phyloP scores from a whole-genome alignment of 352 stramenopile species.

The Phytophthora sp. region DNA sequence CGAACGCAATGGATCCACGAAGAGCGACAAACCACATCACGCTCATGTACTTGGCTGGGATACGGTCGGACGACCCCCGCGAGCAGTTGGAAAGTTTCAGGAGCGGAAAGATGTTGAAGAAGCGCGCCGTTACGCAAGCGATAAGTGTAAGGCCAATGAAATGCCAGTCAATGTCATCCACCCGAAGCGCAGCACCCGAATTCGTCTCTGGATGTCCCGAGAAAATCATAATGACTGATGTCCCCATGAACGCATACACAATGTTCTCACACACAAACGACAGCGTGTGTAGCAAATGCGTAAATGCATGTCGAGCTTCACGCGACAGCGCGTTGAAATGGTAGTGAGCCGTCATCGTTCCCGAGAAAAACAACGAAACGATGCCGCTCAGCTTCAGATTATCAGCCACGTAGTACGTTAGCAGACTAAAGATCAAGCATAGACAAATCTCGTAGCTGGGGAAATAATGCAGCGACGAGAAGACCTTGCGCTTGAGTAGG shows the following conservation, averaged over 20 bases:
- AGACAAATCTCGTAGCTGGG: constrained; percentile 87
- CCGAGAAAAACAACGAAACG: constrained; percentile 94
- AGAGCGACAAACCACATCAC: constrained; percentile 94
- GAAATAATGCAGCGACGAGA: constrained; percentile 78
- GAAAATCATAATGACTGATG: constrained; percentile 84
- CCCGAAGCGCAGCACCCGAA: constrained; percentile 57
- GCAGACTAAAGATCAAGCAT: constrained; percentile 84
- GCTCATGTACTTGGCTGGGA: constrained; percentile 74
- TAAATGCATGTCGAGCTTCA: constrained; percentile 82
- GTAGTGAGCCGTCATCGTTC: constrained; percentile 88
- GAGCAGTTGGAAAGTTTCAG: constrained; percentile 74
- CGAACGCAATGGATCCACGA: constrained; percentile 93
- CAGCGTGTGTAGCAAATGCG: constrained; percentile 79
- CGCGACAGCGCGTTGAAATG: constrained; percentile 86
- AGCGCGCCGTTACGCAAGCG: constrained; percentile 68
- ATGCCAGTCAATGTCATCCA: constrained; percentile 78
- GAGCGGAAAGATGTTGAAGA: constrained; percentile 84
- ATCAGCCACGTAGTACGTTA: constrained; percentile 85
- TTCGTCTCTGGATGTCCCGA: constrained; percentile 61
- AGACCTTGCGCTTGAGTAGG: constrained; percentile 77
- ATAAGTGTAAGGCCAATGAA: constrained; percentile 79
- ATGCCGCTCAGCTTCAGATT: constrained; percentile 90
- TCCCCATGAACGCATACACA: constrained; percentile 90
- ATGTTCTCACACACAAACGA: constrained; percentile 84
- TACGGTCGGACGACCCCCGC: constrained; percentile 51